A percentile compares a stretch with the other conserved stretches of the same genome.
phyloP scores from a whole-genome alignment of 2,329 filamentous ascomycete genomes.

The Nectriaceae sp. region DNA sequence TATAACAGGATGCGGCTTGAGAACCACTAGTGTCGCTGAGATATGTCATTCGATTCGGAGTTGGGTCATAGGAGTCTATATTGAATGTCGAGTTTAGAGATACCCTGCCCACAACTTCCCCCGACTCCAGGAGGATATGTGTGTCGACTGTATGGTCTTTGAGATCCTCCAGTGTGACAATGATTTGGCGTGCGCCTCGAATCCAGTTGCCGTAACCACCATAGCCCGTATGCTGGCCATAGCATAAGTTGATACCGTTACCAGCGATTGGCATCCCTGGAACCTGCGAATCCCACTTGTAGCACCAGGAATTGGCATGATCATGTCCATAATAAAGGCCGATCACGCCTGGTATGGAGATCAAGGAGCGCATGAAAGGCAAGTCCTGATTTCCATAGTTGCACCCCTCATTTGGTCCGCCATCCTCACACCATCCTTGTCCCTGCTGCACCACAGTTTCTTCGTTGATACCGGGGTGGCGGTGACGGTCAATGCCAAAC shows the following conservation, averaged over 20 bases:
- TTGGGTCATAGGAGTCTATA: constrained; percentile 52
- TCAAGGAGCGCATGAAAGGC: constrained; percentile 57
- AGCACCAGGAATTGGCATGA: constrained; percentile 64
- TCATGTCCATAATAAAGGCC: constrained; percentile 67
- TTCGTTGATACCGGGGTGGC: constrained; percentile 49
- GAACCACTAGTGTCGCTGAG: constrained; percentile 6
- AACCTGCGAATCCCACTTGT: constrained; percentile 45
- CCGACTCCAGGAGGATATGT: constrained; percentile 63
- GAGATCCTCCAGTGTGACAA: constrained; percentile 46
- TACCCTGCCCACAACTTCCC: constrained; percentile 51
- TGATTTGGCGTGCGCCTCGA: constrained; percentile 60
- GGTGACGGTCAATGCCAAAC: constrained; percentile 35
- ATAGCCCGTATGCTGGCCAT: constrained; percentile 69
- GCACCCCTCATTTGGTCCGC: constrained; percentile 38
- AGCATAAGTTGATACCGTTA: constrained; percentile 53
- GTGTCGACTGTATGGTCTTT: constrained; percentile 50
- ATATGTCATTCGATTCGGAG: constrained; percentile 39
- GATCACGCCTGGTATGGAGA: constrained; percentile 54
- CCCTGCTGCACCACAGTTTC: constrained; percentile 45
- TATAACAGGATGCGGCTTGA: no score
- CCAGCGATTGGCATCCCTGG: constrained; percentile 38
- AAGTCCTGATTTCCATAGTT: constrained; percentile 52
- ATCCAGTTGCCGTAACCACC: constrained; percentile 69
- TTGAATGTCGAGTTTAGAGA: constrained; percentile 62
- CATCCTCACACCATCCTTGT: constrained; percentile 46